A percentile compares a stretch with the other conserved stretches of the same genome.
Evolutionary conservation across 768 basidiomycete species (phyloP).

Genomic region (Lentinula lateritia): DNA sequence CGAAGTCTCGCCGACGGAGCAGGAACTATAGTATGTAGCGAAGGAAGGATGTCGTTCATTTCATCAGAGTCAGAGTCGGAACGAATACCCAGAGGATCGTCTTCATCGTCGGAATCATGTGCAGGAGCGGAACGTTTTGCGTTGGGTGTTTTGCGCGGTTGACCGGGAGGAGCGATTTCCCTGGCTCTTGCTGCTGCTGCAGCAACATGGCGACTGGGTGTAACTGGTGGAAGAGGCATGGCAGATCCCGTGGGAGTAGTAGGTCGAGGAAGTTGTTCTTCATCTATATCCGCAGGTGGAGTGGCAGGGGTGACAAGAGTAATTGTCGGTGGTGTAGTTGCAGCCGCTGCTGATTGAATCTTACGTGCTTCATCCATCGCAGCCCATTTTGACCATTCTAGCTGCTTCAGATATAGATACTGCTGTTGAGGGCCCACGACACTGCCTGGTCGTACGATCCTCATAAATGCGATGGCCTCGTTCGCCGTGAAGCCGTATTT

Average conservation of each 20-base stretch:
- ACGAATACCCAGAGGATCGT: conserved; percentile 8
- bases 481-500: conserved; percentile 96
- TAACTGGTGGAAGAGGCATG: conserved; percentile 60
- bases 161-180: conserved; percentile 72
- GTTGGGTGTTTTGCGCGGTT: conserved; percentile 84
- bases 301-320: conserved; percentile 68
- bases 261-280: conserved; percentile 41
- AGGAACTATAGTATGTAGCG: conserved; percentile 45
- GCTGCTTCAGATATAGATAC: conserved; percentile 91
- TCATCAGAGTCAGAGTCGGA: conserved; percentile 30
- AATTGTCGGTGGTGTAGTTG: conserved; percentile 24
- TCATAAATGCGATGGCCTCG: conserved; percentile 97
- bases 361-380: conserved; percentile 76
- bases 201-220: conserved; percentile 73
- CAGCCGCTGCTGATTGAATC: conserved; percentile 27
- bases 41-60: conserved; percentile 58
- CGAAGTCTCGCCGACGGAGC: conserved; percentile 16
- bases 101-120: conserved; percentile 66
- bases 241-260: conserved; percentile 37
- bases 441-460: conserved; percentile 90
- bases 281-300: conserved; percentile 73
- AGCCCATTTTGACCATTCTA: conserved; percentile 93
- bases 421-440: conserved; percentile 93
- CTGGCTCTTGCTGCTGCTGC: conserved; percentile 65
- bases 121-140: conserved; percentile 54